Conservation (phyloP, 78 protist species). For the Dictyostelium discoideum region DNA sequence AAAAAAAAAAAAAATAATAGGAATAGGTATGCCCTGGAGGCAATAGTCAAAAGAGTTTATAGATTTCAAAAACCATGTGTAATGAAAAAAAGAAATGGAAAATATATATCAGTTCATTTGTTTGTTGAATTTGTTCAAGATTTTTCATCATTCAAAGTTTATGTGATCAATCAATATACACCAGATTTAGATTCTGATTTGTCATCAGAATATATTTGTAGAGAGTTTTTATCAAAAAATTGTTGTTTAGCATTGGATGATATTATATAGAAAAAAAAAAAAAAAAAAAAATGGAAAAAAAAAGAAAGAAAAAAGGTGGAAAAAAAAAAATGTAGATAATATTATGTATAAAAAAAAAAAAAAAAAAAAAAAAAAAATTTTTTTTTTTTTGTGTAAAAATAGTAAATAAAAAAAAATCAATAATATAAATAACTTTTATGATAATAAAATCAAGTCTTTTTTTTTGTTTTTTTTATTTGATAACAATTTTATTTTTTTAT, state of each 20-base stretch:
- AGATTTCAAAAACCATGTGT: conserved; percentile 61
- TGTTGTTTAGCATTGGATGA: conserved; percentile 55
- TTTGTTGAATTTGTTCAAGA: conserved; percentile 18
- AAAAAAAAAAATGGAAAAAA: background rate
- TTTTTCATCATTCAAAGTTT: conserved; percentile 3
- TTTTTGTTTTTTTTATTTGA: too few species aligned
- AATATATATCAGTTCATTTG: background rate
- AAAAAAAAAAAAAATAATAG: background rate
- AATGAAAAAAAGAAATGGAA: conserved; percentile 23
- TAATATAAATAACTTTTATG: too few species aligned
- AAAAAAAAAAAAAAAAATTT: background rate
- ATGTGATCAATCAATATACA: background rate
- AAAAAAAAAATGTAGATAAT: background rate
- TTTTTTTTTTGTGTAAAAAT: too few species aligned
- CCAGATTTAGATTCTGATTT: background rate
- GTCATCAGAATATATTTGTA: conserved; percentile 11
- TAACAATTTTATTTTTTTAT: too few species aligned
- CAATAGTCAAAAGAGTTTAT: conserved; percentile 9
- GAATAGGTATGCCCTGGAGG: conserved; percentile 44
- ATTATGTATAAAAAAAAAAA: background rate
- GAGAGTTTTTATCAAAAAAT: conserved; percentile 14
- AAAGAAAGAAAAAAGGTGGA: background rate
- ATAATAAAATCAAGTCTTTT: too few species aligned
- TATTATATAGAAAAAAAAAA: background rate
- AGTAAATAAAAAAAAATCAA: background rate